Conservation (phyloP, 176 grass and related monocot species). For the Oryza meridionalis region DNA sequence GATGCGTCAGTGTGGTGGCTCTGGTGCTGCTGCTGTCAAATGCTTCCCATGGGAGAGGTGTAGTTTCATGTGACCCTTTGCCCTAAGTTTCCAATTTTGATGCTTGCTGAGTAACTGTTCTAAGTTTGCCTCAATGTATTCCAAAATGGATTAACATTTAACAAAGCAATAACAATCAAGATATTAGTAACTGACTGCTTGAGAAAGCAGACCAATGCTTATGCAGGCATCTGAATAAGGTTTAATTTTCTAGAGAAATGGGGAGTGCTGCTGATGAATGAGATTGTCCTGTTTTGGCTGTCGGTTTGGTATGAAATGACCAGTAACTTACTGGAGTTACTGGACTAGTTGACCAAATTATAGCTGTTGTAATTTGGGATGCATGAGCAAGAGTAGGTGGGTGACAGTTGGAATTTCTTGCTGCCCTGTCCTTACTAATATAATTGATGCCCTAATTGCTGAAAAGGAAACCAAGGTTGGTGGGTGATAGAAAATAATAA, state of each 20-base stretch:
- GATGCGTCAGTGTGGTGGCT: background rate
- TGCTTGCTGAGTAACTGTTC: background rate
- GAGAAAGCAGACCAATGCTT: background rate
- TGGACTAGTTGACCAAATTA: conserved; percentile 4
- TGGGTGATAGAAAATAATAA: background rate
- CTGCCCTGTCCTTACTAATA: background rate
- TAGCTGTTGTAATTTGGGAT: conserved; percentile 22
- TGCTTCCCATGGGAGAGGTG: conserved; percentile 39
- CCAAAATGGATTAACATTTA: background rate
- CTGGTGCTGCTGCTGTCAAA: conserved; percentile 37
- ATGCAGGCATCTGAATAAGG: background rate
- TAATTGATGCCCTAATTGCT: conserved; percentile 9
- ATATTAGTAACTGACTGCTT: background rate
- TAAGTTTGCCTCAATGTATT: background rate
- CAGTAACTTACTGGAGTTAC: background rate
- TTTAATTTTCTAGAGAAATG: background rate
- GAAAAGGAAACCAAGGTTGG: conserved; percentile 28
- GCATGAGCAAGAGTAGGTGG: background rate
- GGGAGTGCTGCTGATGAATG: background rate
- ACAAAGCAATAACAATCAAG: background rate
- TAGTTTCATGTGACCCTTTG: background rate
- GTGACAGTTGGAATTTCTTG: conserved; percentile 20
- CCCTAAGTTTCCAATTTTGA: background rate
- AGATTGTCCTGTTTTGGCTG: background rate
- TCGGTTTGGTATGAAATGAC: background rate